Conservation (phyloP, 2,329 filamentous ascomycete species). For the Ophiostoma triangulosporum region DNA sequence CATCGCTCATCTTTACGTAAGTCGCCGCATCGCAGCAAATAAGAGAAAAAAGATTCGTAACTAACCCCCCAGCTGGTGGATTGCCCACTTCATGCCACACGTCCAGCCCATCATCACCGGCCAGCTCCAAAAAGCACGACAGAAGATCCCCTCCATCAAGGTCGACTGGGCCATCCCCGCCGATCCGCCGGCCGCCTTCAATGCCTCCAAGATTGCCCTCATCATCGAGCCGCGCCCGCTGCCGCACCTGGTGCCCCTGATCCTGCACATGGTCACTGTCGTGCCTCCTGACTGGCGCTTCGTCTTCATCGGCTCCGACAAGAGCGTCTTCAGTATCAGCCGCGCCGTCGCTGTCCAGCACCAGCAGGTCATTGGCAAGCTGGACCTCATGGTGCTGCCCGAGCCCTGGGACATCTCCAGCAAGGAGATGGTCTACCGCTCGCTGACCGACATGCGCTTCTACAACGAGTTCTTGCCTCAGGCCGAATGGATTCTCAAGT, state of each 20-base stretch:
- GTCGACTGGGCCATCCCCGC: conserved; percentile 24
- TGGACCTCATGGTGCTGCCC: conserved; percentile 36
- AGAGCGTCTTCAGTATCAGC: conserved; percentile 32
- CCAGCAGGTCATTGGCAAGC: conserved; percentile 36
- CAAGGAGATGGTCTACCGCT: conserved; percentile 34
- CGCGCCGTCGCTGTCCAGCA: conserved; percentile 33
- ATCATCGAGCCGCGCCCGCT: conserved; percentile 36
- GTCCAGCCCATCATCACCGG: conserved; percentile 30
- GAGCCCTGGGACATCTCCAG: conserved; percentile 31
- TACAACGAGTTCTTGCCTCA: conserved; percentile 37
- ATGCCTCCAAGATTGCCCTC: conserved; percentile 37
- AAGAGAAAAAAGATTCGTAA: too few species aligned
- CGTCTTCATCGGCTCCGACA: conserved; percentile 36
- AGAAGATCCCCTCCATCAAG: conserved; percentile 26
- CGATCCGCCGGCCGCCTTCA: conserved; percentile 26
- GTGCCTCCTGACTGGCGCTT: conserved; percentile 42
- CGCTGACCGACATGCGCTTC: conserved; percentile 37
- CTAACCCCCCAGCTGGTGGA: conserved; percentile 30
- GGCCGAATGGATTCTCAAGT: conserved; percentile 41
- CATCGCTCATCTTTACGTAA: conserved; percentile 27
- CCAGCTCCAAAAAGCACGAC: conserved; percentile 26
- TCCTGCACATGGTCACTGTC: conserved; percentile 38
- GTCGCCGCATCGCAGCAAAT: conserved; percentile 13
- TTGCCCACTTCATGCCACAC: conserved; percentile 29
- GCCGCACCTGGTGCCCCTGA: conserved; percentile 34